Evolutionary conservation across 768 basidiomycete species (phyloP).

Genomic region (Rhodocollybia butyracea): DNA sequence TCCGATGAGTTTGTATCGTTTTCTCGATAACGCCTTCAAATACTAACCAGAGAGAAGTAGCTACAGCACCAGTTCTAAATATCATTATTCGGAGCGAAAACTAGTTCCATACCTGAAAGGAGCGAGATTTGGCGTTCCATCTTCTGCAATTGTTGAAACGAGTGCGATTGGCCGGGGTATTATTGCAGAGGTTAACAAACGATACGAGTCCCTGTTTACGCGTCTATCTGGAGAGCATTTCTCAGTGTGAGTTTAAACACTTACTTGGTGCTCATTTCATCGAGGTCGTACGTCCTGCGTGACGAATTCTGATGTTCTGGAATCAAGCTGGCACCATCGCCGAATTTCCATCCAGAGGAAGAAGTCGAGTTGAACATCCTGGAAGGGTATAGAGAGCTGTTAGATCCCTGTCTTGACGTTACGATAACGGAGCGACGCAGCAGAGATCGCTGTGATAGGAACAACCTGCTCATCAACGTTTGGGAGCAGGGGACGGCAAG

Average conservation of each 20-base stretch:
- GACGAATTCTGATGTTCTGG: constrained; percentile 28
- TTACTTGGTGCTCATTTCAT: constrained; percentile 27
- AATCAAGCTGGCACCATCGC: constrained; percentile 34
- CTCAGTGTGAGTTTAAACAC: neutral
- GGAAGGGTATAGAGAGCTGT: too few species aligned
- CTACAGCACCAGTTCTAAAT: constrained; percentile 19
- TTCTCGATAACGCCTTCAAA: constrained; percentile 14
- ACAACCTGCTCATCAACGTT: too few species aligned
- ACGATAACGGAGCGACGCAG: too few species aligned
- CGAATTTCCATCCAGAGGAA: constrained; percentile 40
- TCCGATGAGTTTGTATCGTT: constrained; percentile 9
- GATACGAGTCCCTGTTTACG: constrained; percentile 37
- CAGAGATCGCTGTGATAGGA: too few species aligned
- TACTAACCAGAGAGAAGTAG: constrained; percentile 61
- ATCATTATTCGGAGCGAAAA: neutral
- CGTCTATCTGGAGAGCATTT: neutral
- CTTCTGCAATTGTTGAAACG: constrained; percentile 53
- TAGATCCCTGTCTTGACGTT: too few species aligned
- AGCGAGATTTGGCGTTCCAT: constrained; percentile 57
- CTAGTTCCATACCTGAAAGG: constrained; percentile 51
- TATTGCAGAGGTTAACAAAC: constrained; percentile 53
- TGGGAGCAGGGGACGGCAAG: too few species aligned
- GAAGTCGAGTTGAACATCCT: constrained; percentile 30
- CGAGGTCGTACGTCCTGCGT: constrained; percentile 41
- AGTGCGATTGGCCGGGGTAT: constrained; percentile 68